Evolutionary conservation across 495 filamentous ascomycete species (phyloP).

Genomic region (Xylaria curta): DNA sequence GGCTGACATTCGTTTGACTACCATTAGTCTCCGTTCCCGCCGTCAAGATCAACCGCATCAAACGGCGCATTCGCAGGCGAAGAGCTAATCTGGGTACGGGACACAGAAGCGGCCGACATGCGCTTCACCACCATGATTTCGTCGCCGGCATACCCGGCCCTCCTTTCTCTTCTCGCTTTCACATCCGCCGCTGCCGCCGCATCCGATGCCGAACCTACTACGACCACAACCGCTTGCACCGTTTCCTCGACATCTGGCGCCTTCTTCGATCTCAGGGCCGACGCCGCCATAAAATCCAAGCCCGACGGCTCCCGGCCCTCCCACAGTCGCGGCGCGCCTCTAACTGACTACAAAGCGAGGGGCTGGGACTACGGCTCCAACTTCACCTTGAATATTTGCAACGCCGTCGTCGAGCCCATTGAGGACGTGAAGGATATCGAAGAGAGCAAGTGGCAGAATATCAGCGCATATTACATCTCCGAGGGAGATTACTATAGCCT

Average conservation of each 20-base stretch:
- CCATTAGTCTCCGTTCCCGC: not conserved
- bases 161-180: conserved; percentile 34
- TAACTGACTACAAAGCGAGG: conserved; percentile 79
- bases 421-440: conserved; percentile 74
- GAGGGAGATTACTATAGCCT: conserved; percentile 81
- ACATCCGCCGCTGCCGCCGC: conserved; percentile 26
- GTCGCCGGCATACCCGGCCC: conserved; percentile 22
- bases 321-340: conserved; percentile 57
- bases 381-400: conserved; percentile 96
- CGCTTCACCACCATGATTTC: conserved; percentile 31
- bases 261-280: conserved; percentile 88
- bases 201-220: conserved; percentile 40
- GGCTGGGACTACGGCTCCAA: conserved; percentile 88
- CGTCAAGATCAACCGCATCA: not conserved
- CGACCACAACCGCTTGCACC: conserved; percentile 71
- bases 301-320: conserved; percentile 47
- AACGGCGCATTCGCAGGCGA: conserved; percentile 16
- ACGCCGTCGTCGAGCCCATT: conserved; percentile 77
- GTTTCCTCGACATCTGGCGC: conserved; percentile 77
- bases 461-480: conserved; percentile 87
- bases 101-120: conserved; percentile 26
- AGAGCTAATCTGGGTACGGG: not conserved
- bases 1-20: conserved; percentile 6
- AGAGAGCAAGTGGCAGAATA: conserved; percentile 70
- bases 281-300: conserved; percentile 66